Conservation (phyloP, 2,329 filamentous ascomycete species). For the Trichoderma sp. region DNA sequence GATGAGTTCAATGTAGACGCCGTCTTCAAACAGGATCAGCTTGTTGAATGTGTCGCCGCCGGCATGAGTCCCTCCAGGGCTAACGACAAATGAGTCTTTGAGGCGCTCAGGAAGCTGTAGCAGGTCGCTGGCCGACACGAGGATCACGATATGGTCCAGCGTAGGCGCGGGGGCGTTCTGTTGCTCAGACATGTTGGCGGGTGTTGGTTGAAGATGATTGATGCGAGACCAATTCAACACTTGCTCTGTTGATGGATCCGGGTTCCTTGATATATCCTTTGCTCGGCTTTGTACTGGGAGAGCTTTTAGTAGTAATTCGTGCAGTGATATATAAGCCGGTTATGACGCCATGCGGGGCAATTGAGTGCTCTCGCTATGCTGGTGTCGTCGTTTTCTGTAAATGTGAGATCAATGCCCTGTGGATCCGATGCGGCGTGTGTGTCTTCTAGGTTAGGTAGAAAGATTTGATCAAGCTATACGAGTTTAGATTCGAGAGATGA, state of each 20-base stretch:
- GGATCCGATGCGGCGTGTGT: background rate
- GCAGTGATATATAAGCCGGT: background rate
- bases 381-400: background rate
- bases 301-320: slow-evolving; percentile 13
- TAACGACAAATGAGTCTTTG: slow-evolving; percentile 56
- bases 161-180: slow-evolving; percentile 31
- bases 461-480: background rate
- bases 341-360: slow-evolving; percentile 24
- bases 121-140: slow-evolving; percentile 52
- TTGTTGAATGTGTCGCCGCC: slow-evolving; percentile 63
- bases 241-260: background rate
- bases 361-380: background rate
- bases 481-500: background rate
- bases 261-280: background rate
- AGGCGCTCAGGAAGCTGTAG: slow-evolving; percentile 52
- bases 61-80: slow-evolving; percentile 62
- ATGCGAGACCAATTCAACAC: background rate
- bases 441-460: background rate
- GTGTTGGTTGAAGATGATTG: background rate
- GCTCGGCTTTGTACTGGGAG: background rate
- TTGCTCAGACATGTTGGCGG: background rate
- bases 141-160: slow-evolving; percentile 66
- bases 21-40: slow-evolving; percentile 63
- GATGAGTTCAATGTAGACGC: slow-evolving; percentile 67
- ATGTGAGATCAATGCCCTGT: background rate